Base-by-base conservation (phyloP, 371 early-diverging fungal species). In the Zancudomyces culisetae region DNA sequence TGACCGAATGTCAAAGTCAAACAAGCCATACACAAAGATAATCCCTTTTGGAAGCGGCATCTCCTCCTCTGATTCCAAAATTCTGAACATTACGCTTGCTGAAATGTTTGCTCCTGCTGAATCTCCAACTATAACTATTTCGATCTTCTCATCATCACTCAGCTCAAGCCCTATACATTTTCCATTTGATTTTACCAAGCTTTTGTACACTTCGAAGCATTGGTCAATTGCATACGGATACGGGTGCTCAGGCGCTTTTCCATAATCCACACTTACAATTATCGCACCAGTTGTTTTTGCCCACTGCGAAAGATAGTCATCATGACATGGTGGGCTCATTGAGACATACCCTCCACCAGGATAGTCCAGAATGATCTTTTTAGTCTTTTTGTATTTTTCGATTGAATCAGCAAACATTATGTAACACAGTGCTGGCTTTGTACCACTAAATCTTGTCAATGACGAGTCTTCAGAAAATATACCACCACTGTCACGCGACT, bases 231-330 rank as follows among this genome's bases (percentile, higher is more conserved):
- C 89, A 60, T 79, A 85, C 0, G 97, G 95, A 60, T 85, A 96
- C 20, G 97, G 91, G 54, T 77, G 78, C 66, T 93, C 92, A 19
- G 97, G 97, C 1, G 93, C 89, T 67, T 96, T 96, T 49, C 79
- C 85, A 56, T 94, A 94, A 56, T 96, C 82, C 53, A 96, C 74
- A 52, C 83, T 77, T 24, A 89, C 61, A 0, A 96, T 76, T 1
- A 81, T 76, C 0, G 77, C 59, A 1, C 69, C 66, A 0, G 81
- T 81, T 45, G 70, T 73, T 24, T 70, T 71, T 10, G 85, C 81
- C 80, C 81, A 83, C 0, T 65, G 64, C 45, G 76, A 62, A 23
- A 87, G 45, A 27, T 81, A 77, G 51, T 81, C 81, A 55, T 77
- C 76, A 43, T 86, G 87, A 54, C 81, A 77, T 12, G 63, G 61